phyloP scores from a whole-genome alignment of 129 eudicot species.

The Helichrysum umbraculigerum region DNA sequence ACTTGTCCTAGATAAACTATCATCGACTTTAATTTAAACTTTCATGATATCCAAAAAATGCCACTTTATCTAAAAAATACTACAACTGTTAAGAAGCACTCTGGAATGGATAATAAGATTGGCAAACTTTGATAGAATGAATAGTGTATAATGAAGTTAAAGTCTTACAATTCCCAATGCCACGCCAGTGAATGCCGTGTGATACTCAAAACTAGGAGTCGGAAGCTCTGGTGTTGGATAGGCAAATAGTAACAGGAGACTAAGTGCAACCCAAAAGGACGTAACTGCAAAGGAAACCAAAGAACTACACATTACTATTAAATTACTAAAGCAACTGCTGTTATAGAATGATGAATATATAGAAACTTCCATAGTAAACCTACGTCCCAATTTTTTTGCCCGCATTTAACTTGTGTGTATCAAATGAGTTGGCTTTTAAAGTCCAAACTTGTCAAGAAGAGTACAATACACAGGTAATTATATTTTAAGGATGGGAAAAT shows the following conservation, averaged over 20 bases:
- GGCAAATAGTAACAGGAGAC: conserved; percentile 82
- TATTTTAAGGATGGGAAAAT: not conserved
- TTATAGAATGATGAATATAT: not conserved
- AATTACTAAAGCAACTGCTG: conserved; percentile 1
- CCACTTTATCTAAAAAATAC: not conserved
- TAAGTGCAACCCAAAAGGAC: conserved; percentile 85
- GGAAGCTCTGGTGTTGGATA: conserved; percentile 97
- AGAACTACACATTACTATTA: conserved; percentile 12
- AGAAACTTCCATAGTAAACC: not conserved
- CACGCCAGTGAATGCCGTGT: conserved; percentile 90
- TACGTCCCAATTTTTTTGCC: not conserved
- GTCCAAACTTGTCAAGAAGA: not conserved
- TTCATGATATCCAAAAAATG: too few species aligned
- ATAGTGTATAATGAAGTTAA: not conserved
- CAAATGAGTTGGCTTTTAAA: not conserved
- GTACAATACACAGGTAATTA: not conserved
- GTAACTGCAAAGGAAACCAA: conserved; percentile 61
- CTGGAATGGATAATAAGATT: not conserved
- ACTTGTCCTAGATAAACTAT: not conserved
- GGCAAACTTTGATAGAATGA: not conserved
- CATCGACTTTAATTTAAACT: too few species aligned
- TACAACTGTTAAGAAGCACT: not conserved
- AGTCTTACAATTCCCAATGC: conserved; percentile 96
- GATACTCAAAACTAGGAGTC: conserved; percentile 96
- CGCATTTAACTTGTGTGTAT: not conserved